Percentiles rank a stretch among this genome's conserved stretches.
Conservation (phyloP, 2,329 filamentous ascomycete genomes). For the Westerdykella sp. region DNA sequence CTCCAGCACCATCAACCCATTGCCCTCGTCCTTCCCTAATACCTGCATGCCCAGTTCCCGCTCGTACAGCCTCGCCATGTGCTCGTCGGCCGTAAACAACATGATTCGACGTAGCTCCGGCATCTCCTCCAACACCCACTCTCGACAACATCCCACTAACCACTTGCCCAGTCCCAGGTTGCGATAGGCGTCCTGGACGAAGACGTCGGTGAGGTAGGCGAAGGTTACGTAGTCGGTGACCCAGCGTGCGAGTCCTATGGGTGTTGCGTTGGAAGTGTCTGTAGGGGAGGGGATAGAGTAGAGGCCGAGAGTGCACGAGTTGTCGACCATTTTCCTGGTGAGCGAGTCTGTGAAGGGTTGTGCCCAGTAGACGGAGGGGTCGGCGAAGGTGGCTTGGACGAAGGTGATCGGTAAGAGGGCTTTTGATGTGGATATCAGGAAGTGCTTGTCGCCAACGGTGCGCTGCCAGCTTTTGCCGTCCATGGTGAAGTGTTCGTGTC, state of each 20-base stretch:
- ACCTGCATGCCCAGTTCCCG: slow-evolving; percentile 24
- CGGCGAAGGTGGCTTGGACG: slow-evolving; percentile 25
- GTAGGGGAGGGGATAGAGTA: slow-evolving; percentile 10
- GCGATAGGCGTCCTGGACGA: slow-evolving; percentile 55
- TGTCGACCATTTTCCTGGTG: slow-evolving; percentile 23
- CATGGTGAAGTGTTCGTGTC: slow-evolving; percentile 1
- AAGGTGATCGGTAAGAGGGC: slow-evolving; percentile 21
- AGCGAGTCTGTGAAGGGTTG: slow-evolving; percentile 14
- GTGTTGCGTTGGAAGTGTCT: slow-evolving; percentile 15
- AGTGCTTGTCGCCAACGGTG: slow-evolving; percentile 13
- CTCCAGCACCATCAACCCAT: slow-evolving; percentile 18
- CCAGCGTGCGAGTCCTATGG: slow-evolving; percentile 56
- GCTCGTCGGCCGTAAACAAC: slow-evolving; percentile 21
- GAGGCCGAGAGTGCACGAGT: slow-evolving; percentile 29
- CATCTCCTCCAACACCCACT: slow-evolving; percentile 51
- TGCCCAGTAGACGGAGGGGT: slow-evolving; percentile 28
- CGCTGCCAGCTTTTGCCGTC: slow-evolving; percentile 17
- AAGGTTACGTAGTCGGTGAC: slow-evolving; percentile 65
- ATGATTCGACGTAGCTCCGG: slow-evolving; percentile 48
- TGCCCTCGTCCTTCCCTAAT: slow-evolving; percentile 12
- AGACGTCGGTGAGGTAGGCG: slow-evolving; percentile 65
- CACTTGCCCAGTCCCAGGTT: slow-evolving; percentile 58
- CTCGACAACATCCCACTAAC: slow-evolving; percentile 57
- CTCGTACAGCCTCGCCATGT: slow-evolving; percentile 22
- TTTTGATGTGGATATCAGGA: slow-evolving; percentile 24